Evolutionary conservation across 768 basidiomycete species (phyloP).

Genomic region (Xerocomus potaroensis): DNA sequence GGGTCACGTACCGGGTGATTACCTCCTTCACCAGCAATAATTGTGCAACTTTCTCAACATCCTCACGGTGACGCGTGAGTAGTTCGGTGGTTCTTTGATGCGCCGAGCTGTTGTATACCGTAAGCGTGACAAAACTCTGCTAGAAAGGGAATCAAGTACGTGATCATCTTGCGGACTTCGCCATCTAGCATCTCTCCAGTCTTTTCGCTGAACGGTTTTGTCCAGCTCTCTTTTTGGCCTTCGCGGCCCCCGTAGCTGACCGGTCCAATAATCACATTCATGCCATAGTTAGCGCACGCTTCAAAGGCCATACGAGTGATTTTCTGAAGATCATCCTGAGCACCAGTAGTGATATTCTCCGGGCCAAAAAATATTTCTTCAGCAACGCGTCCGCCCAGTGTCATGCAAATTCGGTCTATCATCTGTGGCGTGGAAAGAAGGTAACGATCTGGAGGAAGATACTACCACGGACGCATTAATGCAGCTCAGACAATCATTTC

Average conservation of each 20-base stretch:
- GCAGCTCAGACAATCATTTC: slow-evolving; percentile 1
- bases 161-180: slow-evolving; percentile 96
- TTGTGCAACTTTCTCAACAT: slow-evolving; percentile 93
- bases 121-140: slow-evolving; percentile 6
- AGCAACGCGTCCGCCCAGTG: slow-evolving; percentile 93
- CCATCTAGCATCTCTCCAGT: slow-evolving; percentile 90
- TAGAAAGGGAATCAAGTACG: slow-evolving; percentile 36
- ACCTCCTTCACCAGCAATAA: slow-evolving; percentile 93
- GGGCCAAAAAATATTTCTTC: slow-evolving; percentile 97
- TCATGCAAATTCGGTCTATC: slow-evolving; percentile 96
- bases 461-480: slow-evolving; percentile 41
- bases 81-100: slow-evolving; percentile 81
- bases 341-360: slow-evolving; percentile 94
- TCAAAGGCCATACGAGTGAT: slow-evolving; percentile 98
- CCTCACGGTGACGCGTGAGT: slow-evolving; percentile 72
- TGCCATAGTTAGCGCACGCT: slow-evolving; percentile 92
- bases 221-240: slow-evolving; percentile 81
- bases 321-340: slow-evolving; percentile 97
- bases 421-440: slow-evolving; percentile 94
- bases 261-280: slow-evolving; percentile 93
- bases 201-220: slow-evolving; percentile 97
- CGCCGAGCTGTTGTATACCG: slow-evolving; percentile 46
- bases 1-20: slow-evolving; percentile 68
- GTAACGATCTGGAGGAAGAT: slow-evolving; percentile 93
- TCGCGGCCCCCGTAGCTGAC: slow-evolving; percentile 93